Evolutionary conservation across 805 yeast genomes (phyloP).

Genomic region (Yarrowia sp.): DNA sequence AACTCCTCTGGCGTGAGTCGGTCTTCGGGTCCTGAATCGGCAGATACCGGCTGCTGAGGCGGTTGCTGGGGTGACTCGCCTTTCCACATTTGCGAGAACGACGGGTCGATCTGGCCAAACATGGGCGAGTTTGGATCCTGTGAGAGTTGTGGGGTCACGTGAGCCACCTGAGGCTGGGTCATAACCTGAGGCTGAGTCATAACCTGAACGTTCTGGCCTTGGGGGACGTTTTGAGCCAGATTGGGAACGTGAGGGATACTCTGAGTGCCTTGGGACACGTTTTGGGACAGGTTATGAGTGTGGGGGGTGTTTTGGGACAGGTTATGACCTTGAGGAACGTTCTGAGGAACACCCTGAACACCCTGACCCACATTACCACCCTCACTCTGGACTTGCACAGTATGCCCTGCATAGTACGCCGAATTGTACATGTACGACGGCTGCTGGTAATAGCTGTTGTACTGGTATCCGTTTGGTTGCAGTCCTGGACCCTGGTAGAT

Average conservation of each 20-base stretch:
- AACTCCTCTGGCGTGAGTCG: slow-evolving; percentile 40
- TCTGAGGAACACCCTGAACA: neutral
- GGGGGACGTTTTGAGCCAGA: too few relatives aligned
- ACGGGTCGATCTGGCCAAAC: slow-evolving; percentile 34
- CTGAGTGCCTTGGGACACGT: too few relatives aligned
- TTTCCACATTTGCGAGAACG: slow-evolving; percentile 36
- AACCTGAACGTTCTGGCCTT: neutral
- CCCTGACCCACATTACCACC: neutral
- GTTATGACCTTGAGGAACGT: neutral
- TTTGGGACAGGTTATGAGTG: neutral
- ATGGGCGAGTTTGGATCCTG: neutral
- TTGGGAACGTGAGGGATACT: too few relatives aligned
- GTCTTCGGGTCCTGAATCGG: slow-evolving; percentile 24
- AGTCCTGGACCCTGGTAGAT: slow-evolving; percentile 11
- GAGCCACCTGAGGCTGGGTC: neutral
- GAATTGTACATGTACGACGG: slow-evolving; percentile 34
- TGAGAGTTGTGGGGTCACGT: too few relatives aligned
- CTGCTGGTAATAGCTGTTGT: slow-evolving; percentile 27
- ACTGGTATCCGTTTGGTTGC: neutral
- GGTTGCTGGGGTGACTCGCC: slow-evolving; percentile 14
- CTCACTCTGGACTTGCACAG: slow-evolving; percentile 8
- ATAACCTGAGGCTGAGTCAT: neutral
- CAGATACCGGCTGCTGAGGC: neutral
- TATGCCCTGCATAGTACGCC: slow-evolving; percentile 22
- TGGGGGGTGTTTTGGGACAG: neutral